phyloP scores from a whole-genome alignment of 306 rosid species.

The Pyrus bretschneideri region DNA sequence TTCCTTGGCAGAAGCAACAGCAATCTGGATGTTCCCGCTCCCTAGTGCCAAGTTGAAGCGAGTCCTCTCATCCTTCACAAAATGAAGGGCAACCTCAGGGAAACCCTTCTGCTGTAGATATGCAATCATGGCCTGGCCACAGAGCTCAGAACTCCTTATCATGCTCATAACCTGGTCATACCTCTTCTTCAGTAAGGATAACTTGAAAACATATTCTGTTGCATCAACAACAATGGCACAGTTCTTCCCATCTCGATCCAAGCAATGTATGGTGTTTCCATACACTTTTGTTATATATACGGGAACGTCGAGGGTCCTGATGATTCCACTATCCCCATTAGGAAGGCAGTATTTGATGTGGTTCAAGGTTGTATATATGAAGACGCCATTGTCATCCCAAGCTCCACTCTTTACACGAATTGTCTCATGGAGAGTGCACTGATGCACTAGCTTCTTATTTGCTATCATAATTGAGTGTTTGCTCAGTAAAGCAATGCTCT shows the following conservation, averaged over 20 bases:
- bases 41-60: slow-evolving; percentile 83
- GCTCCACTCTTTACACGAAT: slow-evolving; percentile 90
- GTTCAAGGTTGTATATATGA: slow-evolving; percentile 74
- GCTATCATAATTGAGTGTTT: slow-evolving; percentile 78
- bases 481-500: slow-evolving; percentile 72
- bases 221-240: slow-evolving; percentile 56
- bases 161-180: slow-evolving; percentile 77
- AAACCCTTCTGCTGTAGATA: slow-evolving; percentile 87
- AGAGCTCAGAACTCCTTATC: slow-evolving; percentile 80
- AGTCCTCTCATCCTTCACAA: slow-evolving; percentile 80
- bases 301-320: slow-evolving; percentile 70
- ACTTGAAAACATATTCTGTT: slow-evolving; percentile 72
- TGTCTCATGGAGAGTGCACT: slow-evolving; percentile 86
- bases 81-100: slow-evolving; percentile 91
- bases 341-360: slow-evolving; percentile 85
- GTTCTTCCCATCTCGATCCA: slow-evolving; percentile 89
- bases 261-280: slow-evolving; percentile 58
- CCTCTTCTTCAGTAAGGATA: slow-evolving; percentile 59
- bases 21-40: slow-evolving; percentile 84
- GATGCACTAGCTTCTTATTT: slow-evolving; percentile 74
- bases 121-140: slow-evolving; percentile 88
- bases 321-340: slow-evolving; percentile 78
- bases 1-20: slow-evolving; percentile 86
- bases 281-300: slow-evolving; percentile 67
- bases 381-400: slow-evolving; percentile 87